Evolutionary conservation across 495 filamentous ascomycete species (phyloP).

Genomic region (Bacidia rubella): DNA sequence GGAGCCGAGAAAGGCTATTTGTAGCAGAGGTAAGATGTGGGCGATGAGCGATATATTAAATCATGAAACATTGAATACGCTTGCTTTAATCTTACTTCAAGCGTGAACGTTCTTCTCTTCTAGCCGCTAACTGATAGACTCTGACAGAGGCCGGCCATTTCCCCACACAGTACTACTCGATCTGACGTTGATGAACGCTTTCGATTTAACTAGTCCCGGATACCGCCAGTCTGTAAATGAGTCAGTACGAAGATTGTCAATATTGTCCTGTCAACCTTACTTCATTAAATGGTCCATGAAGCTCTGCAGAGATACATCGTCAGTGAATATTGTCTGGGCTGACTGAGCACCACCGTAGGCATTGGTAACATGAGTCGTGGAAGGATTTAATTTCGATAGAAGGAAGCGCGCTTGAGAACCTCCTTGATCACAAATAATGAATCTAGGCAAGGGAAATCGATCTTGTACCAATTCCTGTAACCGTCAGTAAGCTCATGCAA

Average conservation of each 20-base stretch:
- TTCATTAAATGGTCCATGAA: conserved; percentile 99
- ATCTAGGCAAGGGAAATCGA: conserved; percentile 92
- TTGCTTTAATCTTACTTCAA: too few relatives aligned
- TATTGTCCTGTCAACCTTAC: conserved; percentile 38
- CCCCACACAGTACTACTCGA: too few relatives aligned
- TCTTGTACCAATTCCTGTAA: conserved; percentile 85
- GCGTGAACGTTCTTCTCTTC: too few relatives aligned
- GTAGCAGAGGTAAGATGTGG: too few relatives aligned
- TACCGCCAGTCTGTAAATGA: conserved; percentile 40
- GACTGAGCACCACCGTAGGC: conserved; percentile 85
- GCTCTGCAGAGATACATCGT: conserved; percentile 95
- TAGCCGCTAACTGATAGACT: too few relatives aligned
- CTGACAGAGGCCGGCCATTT: too few relatives aligned
- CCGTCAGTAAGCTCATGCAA: conserved; percentile 10
- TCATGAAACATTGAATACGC: too few relatives aligned
- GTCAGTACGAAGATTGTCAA: conserved; percentile 22
- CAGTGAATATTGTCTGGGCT: conserved; percentile 97
- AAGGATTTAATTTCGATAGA: conserved; percentile 94
- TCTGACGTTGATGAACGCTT: not conserved
- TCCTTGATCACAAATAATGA: conserved; percentile 97
- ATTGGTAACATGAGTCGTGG: conserved; percentile 90
- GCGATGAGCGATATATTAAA: too few relatives aligned
- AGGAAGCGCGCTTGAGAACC: conserved; percentile 97
- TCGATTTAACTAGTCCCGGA: conserved; percentile 42
- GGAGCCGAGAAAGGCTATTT: too few relatives aligned